phyloP scores from a whole-genome alignment of 2,329 filamentous ascomycete genomes.

The Sclerotinia subarctica region DNA sequence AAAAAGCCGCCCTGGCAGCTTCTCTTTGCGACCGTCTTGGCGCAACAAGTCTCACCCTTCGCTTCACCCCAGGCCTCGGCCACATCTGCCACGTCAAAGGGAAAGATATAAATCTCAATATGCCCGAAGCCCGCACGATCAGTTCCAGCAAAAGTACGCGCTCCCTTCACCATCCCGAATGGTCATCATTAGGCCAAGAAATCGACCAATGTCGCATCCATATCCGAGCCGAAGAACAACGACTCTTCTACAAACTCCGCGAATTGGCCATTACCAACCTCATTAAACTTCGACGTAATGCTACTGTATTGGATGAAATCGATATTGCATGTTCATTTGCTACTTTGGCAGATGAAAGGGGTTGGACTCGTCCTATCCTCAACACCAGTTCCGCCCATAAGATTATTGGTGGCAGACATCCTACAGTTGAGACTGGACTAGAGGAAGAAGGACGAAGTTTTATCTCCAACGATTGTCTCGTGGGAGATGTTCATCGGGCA shows the following conservation, averaged over 20 bases:
- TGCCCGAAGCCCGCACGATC: constrained; percentile 50
- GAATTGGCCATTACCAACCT: constrained; percentile 75
- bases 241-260: constrained; percentile 72
- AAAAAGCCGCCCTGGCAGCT: constrained; percentile 60
- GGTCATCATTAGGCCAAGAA: constrained; percentile 75
- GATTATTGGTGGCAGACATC: constrained; percentile 83
- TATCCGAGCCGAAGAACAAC: constrained; percentile 80
- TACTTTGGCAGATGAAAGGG: constrained; percentile 69
- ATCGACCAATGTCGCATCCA: constrained; percentile 75
- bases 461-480: constrained; percentile 78
- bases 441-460: constrained; percentile 77
- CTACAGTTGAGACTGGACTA: constrained; percentile 84
- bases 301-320: constrained; percentile 86
- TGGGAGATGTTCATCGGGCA: constrained; percentile 65
- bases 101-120: constrained; percentile 54
- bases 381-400: constrained; percentile 64
- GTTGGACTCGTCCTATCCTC: constrained; percentile 70
- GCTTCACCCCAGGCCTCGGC: constrained; percentile 82
- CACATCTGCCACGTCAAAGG: constrained; percentile 90
- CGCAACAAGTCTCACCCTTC: constrained; percentile 68
- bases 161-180: constrained; percentile 79
- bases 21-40: constrained; percentile 59
- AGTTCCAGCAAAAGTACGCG: constrained; percentile 80
- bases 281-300: constrained; percentile 82
- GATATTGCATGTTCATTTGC: constrained; percentile 89